phyloP scores from a whole-genome alignment of 2,329 filamentous ascomycete species.

The Fusarium sp. region DNA sequence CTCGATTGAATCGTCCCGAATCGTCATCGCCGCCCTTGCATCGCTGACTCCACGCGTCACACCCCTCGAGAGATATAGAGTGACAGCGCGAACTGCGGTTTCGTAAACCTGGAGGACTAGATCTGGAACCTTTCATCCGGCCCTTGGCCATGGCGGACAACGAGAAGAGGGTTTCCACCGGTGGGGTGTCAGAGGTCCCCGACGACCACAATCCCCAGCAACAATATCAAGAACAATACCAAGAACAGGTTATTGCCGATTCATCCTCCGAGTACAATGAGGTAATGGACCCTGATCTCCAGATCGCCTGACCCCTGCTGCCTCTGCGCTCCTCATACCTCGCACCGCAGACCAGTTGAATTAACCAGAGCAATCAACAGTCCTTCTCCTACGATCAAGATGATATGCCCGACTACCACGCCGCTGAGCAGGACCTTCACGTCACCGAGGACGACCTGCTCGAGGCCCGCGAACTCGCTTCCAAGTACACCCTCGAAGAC shows the following conservation, averaged over 20 bases:
- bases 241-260: constrained; percentile 29
- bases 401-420: constrained; percentile 45
- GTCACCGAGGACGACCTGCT: constrained; percentile 56
- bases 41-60: constrained; percentile 5
- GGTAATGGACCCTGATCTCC: constrained; percentile 25
- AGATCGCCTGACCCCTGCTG: neutral
- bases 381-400: constrained; percentile 54
- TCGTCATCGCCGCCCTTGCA: constrained; percentile 3
- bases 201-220: constrained; percentile 24
- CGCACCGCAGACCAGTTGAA: neutral
- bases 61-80: constrained; percentile 10
- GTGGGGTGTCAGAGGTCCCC: constrained; percentile 31
- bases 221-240: constrained; percentile 26
- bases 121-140: constrained; percentile 27
- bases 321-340: neutral
- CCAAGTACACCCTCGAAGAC: constrained; percentile 47
- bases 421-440: constrained; percentile 45
- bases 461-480: constrained; percentile 53
- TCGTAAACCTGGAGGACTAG: constrained; percentile 35
- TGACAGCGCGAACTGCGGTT: constrained; percentile 14
- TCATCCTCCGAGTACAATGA: constrained; percentile 41
- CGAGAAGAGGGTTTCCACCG: constrained; percentile 41
- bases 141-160: constrained; percentile 46
- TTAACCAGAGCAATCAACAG: constrained; percentile 26
- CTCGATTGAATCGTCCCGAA: constrained; percentile 7